These are phyloP conservation scores for Lentinula sp. DNA, from an alignment of 768 basidiomycete species.

Conservation along the genomic window DNA sequence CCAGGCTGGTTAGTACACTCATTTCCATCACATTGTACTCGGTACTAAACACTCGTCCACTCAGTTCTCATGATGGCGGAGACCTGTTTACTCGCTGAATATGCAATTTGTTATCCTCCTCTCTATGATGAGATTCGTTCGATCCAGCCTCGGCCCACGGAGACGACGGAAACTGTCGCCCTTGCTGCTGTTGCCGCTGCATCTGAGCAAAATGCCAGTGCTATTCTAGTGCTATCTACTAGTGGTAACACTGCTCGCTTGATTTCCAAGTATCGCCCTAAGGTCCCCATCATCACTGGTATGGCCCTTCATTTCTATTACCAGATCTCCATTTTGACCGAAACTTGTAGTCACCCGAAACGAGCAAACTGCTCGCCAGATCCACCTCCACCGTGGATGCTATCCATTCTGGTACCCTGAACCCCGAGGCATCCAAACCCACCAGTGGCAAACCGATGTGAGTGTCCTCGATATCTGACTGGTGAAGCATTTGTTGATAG, in stretches of 20 bases:
- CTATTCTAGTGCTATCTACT: conserved; percentile 94
- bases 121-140: conserved; percentile 84
- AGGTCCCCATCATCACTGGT: conserved; percentile 94
- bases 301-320: conserved; percentile 17
- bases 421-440: conserved; percentile 79
- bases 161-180: conserved; percentile 93
- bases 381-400: conserved; percentile 93
- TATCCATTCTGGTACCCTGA: conserved; percentile 98
- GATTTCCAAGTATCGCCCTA: conserved; percentile 93
- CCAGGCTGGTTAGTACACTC: conserved; percentile 66
- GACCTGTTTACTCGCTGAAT: conserved; percentile 94
- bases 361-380: conserved; percentile 91
- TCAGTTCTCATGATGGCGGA: conserved; percentile 99
- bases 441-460: conserved; percentile 98
- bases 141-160: conserved; percentile 81
- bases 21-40: background rate
- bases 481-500: background rate
- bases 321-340: background rate
- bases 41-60: background rate
- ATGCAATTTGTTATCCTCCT: conserved; percentile 91
- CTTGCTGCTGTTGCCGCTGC: conserved; percentile 95
- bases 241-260: conserved; percentile 95
- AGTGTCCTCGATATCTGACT: conserved; percentile 21
- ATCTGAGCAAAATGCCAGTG: conserved; percentile 89
- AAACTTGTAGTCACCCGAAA: conserved; percentile 81